These are phyloP conservation scores for Sistotremastrum niveocremeum DNA, from an alignment of 768 basidiomycete genomes.

Conservation along the genomic window DNA sequence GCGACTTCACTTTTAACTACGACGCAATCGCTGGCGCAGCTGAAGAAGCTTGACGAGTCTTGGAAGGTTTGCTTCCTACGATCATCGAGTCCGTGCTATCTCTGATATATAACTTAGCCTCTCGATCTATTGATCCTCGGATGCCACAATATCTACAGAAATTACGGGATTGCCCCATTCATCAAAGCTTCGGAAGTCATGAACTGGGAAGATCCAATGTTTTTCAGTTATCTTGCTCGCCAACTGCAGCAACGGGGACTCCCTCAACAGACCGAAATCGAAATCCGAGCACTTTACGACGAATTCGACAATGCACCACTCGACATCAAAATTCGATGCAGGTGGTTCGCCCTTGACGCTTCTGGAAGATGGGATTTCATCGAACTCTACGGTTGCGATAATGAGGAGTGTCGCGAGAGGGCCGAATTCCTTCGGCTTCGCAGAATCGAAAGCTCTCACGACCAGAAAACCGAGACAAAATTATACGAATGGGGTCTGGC, in stretches of 20 bases:
- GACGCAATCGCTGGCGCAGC: constrained; percentile 11
- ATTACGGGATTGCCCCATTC: constrained; percentile 16
- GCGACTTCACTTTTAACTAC: constrained; percentile 11
- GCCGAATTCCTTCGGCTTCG: constrained; percentile 9
- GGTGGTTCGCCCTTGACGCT: constrained; percentile 11
- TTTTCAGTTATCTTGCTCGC: constrained; percentile 17
- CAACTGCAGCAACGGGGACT: constrained; percentile 9
- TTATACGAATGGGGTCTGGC: constrained; percentile 13
- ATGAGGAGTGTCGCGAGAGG: constrained; percentile 12
- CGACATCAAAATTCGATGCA: constrained; percentile 9
- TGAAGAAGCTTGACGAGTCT: constrained; percentile 8
- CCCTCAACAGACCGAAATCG: constrained; percentile 5
- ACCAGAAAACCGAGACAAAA: constrained; percentile 13
- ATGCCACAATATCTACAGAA: constrained; percentile 14
- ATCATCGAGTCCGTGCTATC: neutral
- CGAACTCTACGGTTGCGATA: constrained; percentile 11
- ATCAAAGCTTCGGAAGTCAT: constrained; percentile 9
- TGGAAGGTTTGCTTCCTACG: neutral
- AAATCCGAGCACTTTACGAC: constrained; percentile 11
- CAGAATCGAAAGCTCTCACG: constrained; percentile 12
- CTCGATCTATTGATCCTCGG: constrained; percentile 9
- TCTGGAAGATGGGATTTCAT: constrained; percentile 16
- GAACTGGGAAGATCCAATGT: constrained; percentile 6
- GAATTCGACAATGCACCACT: constrained; percentile 11
- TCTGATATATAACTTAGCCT: constrained; percentile 5